A percentile compares a stretch with the other conserved stretches of the same genome.
These are phyloP conservation scores for Ascochyta clinopodiicola DNA, from an alignment of 2,329 filamentous ascomycete genomes.

Conservation along the genomic window DNA sequence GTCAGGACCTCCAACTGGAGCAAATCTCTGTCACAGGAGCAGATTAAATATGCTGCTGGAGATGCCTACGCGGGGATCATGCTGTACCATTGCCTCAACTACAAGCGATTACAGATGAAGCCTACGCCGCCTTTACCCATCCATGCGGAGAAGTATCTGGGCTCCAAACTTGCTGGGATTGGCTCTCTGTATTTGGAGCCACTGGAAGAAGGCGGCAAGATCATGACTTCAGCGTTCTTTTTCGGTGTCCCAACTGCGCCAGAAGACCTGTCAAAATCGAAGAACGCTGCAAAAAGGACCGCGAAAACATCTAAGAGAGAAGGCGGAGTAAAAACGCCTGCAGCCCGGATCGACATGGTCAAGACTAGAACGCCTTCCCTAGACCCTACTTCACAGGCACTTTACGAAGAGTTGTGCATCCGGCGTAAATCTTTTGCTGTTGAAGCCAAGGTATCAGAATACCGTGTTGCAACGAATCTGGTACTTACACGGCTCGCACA, in stretches of 20 bases:
- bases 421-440: slow-evolving; percentile 30
- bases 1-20: slow-evolving; percentile 82
- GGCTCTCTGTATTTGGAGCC: slow-evolving; percentile 31
- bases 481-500: slow-evolving; percentile 35
- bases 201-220: slow-evolving; percentile 22
- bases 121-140: slow-evolving; percentile 34
- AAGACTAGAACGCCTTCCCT: slow-evolving; percentile 2
- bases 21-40: slow-evolving; percentile 63
- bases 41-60: slow-evolving; percentile 77
- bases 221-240: slow-evolving; percentile 32
- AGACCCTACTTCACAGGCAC: slow-evolving; percentile 20
- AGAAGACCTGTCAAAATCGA: neutral
- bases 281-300: neutral
- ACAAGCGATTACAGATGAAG: slow-evolving; percentile 61
- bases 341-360: neutral
- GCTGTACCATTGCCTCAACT: slow-evolving; percentile 75
- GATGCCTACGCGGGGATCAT: slow-evolving; percentile 86
- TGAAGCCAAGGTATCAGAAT: slow-evolving; percentile 12
- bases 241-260: slow-evolving; percentile 23
- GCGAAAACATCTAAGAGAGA: neutral
- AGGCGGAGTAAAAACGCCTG: neutral
- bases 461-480: slow-evolving; percentile 27
- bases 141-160: slow-evolving; percentile 38
- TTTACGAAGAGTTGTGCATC: slow-evolving; percentile 26
- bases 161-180: slow-evolving; percentile 15